Evolutionary conservation across 345 rosid species (phyloP), one percentile per base, ranked within the genome.

Genomic region (Cardiospermum halicacabum): DNA sequence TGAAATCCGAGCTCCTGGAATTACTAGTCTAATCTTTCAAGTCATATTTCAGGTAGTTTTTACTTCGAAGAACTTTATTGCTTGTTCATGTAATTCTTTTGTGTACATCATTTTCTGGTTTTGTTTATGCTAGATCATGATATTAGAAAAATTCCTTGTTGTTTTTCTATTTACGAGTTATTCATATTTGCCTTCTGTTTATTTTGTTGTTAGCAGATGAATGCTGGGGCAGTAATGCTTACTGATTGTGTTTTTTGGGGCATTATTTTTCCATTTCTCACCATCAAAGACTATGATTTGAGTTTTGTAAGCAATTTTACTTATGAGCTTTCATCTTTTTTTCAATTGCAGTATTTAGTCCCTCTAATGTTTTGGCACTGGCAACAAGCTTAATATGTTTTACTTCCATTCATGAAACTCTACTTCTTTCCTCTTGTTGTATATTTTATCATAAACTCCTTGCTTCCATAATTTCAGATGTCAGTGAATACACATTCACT

Each of bases 161-260:
- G 19, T 3, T 16, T 53, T 11, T 37, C 39, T 43, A 28, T 64
- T 60, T 55, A 25, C 58, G 12, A 28, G 26, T 37, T 18, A 28
- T 39, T 64, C 3, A 27, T 31, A 25, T 47, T 65, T 63, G 24
- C 5, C n/a, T 31, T 65, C 13, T 56, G 13, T 61, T 49, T 51
- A 13, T 22, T 74, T 25, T 68, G 36, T 63, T 53, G 32, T 70
- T 54, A 43, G 74, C 78, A 87, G 91, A 76, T 72, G 58, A 72
- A 61, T 70, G 86, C 84, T 28, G 91, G 88, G 70, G 88, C 89
- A 24, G 85, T 81, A 45, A 77, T 78, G 80, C 83, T 87, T 25
- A 89, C 89, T 18, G 91, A 87, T 67, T 66, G 74, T 57, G 61
- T 83, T 19, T 89, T 80, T 75, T 89, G 96, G 93, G 34, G 54